Conservation (phyloP, 495 filamentous ascomycete genomes). For the Pyronema domesticum region DNA sequence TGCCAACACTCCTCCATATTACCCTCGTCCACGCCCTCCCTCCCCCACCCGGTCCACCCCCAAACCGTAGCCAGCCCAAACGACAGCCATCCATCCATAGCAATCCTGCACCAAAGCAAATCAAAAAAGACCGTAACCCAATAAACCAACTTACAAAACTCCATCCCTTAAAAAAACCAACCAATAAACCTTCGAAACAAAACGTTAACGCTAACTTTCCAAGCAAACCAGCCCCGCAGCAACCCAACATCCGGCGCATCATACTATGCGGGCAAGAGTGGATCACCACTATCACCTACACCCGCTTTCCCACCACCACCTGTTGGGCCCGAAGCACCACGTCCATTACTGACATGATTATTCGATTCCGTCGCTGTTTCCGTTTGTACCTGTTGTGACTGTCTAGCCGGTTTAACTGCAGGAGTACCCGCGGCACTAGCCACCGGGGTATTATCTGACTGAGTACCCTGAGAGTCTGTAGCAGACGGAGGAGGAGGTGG, state of each 20-base stretch:
- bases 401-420: slow-evolving; percentile 18
- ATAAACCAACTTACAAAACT: no score
- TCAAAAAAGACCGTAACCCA: no score
- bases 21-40: no score
- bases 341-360: slow-evolving; percentile 18
- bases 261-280: not conserved
- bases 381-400: slow-evolving; percentile 24
- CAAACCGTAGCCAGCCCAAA: no score
- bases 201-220: no score
- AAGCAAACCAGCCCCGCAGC: no score
- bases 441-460: slow-evolving; percentile 23
- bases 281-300: slow-evolving; percentile 1
- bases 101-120: no score
- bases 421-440: slow-evolving; percentile 16
- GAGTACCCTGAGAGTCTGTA: slow-evolving; percentile 22
- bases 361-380: slow-evolving; percentile 18
- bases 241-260: not conserved
- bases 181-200: no score
- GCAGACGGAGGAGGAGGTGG: slow-evolving; percentile 21
- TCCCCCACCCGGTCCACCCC: no score
- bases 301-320: slow-evolving; percentile 7
- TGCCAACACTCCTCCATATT: no score
- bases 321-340: slow-evolving; percentile 12
- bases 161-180: no score
- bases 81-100: no score